phyloP scores from a whole-genome alignment of 2,329 filamentous ascomycete genomes.

The Periconia digitata region DNA sequence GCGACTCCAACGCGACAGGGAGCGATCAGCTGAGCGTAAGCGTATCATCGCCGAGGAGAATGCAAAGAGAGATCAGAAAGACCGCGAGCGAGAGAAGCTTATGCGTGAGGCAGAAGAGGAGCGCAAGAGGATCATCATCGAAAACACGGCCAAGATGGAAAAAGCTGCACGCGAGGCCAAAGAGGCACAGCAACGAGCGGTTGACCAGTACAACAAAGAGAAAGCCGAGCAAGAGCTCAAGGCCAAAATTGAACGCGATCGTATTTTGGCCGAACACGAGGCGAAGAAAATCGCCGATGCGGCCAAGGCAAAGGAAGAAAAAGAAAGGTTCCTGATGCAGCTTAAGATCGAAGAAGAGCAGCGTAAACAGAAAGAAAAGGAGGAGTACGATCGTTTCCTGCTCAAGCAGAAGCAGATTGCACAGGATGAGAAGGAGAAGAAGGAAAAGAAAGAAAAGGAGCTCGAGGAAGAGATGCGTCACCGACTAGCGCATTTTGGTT shows the following conservation, averaged over 20 bases:
- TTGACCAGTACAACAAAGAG: slow-evolving; percentile 38
- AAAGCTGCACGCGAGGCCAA: slow-evolving; percentile 27
- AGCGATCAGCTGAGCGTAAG: slow-evolving; percentile 25
- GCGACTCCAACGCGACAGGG: slow-evolving; percentile 17
- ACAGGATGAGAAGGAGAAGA: slow-evolving; percentile 45
- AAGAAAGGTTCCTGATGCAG: slow-evolving; percentile 42
- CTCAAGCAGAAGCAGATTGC: slow-evolving; percentile 45
- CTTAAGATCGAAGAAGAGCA: slow-evolving; percentile 44
- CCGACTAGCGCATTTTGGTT: slow-evolving; percentile 47
- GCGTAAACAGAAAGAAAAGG: slow-evolving; percentile 46
- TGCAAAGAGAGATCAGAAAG: slow-evolving; percentile 31
- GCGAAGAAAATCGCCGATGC: slow-evolving; percentile 40
- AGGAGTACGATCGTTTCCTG: slow-evolving; percentile 45
- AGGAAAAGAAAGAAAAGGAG: slow-evolving; percentile 43
- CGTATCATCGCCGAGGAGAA: slow-evolving; percentile 37
- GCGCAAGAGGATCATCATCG: slow-evolving; percentile 30
- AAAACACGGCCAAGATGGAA: slow-evolving; percentile 30
- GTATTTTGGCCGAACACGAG: slow-evolving; percentile 40
- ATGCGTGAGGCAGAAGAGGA: slow-evolving; percentile 29
- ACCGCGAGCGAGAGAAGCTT: slow-evolving; percentile 26
- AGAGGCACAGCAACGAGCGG: slow-evolving; percentile 33
- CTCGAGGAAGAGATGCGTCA: slow-evolving; percentile 51
- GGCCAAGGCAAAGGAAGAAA: slow-evolving; percentile 38
- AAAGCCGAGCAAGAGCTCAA: slow-evolving; percentile 35
- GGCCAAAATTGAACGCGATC: slow-evolving; percentile 32